phyloP scores from a whole-genome alignment of 306 rosid species.

The Cajanus cajan region DNA sequence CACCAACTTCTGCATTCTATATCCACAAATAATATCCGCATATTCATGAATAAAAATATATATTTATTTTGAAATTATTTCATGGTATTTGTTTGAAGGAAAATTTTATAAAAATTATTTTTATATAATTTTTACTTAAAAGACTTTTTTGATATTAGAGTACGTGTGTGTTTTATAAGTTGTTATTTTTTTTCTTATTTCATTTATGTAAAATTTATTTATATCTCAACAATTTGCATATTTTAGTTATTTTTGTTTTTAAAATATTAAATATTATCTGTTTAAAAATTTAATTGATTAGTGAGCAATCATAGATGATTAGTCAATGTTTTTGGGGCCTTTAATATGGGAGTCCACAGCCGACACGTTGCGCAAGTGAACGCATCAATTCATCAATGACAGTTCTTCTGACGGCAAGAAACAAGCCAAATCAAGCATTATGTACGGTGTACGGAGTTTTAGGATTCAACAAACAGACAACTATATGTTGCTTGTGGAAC shows the following conservation, averaged over 20 bases:
- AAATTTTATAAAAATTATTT: too few relatives aligned
- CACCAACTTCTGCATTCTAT: not conserved
- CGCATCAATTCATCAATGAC: not conserved
- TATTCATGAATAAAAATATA: not conserved
- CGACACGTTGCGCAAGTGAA: not conserved
- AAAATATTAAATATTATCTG: not conserved
- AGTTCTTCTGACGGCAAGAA: not conserved
- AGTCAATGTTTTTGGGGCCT: not conserved
- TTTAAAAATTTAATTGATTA: not conserved
- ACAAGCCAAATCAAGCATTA: not conserved
- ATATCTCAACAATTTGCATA: too few relatives aligned
- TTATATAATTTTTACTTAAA: too few relatives aligned
- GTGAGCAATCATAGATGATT: not conserved
- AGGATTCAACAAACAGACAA: not conserved
- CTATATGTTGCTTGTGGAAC: slow-evolving; percentile 11
- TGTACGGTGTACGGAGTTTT: slow-evolving; percentile 37
- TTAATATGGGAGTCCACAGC: not conserved
- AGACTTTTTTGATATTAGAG: too few relatives aligned
- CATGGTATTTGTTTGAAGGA: too few relatives aligned
- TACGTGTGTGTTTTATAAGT: too few relatives aligned
- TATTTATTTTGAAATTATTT: too few relatives aligned
- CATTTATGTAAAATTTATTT: too few relatives aligned
- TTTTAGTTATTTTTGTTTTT: not conserved
- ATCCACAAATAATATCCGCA: not conserved
- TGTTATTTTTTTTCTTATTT: too few relatives aligned